Conservation (phyloP, 2,329 filamentous ascomycete species). For the Chlorencoelia australis region DNA sequence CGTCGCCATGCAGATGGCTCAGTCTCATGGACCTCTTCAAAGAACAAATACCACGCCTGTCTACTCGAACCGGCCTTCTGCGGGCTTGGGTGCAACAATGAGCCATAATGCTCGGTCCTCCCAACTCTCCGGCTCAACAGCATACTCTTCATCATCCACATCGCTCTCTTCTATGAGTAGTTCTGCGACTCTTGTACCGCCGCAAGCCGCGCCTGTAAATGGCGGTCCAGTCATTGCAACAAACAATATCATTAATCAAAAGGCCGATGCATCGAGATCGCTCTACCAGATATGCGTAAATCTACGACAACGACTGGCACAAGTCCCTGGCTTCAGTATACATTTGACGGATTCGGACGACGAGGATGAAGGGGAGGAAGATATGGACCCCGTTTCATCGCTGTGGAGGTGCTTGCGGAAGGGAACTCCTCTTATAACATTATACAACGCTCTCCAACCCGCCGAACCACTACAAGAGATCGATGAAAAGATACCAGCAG, state of each 20-base stretch:
- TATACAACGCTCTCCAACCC: constrained; percentile 80
- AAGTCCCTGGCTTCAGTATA: constrained; percentile 73
- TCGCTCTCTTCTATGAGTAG: constrained; percentile 26
- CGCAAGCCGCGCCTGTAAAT: constrained; percentile 27
- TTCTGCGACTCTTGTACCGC: constrained; percentile 27
- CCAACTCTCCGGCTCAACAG: constrained; percentile 53
- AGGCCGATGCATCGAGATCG: constrained; percentile 81
- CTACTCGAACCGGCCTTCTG: constrained; percentile 15
- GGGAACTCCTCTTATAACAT: constrained; percentile 73
- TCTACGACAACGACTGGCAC: constrained; percentile 68
- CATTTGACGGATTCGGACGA: constrained; percentile 65
- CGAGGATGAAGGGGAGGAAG: constrained; percentile 53
- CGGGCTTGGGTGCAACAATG: constrained; percentile 23
- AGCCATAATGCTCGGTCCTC: constrained; percentile 39
- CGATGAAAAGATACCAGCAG: constrained; percentile 53
- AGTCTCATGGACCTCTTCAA: constrained; percentile 24
- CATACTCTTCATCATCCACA: constrained; percentile 31
- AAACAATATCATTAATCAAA: constrained; percentile 94
- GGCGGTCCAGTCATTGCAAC: constrained; percentile 63
- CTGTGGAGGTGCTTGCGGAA: constrained; percentile 80
- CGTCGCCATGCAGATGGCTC: constrained; percentile 23
- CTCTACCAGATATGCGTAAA: constrained; percentile 92
- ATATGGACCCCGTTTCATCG: constrained; percentile 75
- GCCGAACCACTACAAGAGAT: constrained; percentile 52
- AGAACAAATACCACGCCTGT: constrained; percentile 26